Evolutionary conservation across 1,139 yeast species (phyloP).

Genomic region (Blastobotrys ciferrii): DNA sequence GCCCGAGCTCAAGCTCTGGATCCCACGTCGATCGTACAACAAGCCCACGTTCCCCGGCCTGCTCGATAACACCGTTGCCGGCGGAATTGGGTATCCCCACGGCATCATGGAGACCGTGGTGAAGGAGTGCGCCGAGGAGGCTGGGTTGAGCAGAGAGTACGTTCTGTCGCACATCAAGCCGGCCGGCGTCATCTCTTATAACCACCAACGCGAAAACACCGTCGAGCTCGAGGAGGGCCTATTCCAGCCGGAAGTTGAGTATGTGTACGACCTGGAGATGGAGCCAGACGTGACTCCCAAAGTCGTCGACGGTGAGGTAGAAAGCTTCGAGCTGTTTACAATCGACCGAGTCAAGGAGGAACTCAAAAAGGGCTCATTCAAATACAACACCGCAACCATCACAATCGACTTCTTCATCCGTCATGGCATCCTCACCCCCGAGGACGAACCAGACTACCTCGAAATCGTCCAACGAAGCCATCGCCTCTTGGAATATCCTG

Average conservation of each 20-base stretch:
- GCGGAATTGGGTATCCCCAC: slow-evolving; percentile 84
- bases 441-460: slow-evolving; percentile 59
- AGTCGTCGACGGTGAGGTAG: slow-evolving; percentile 87
- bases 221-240: slow-evolving; percentile 47
- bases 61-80: slow-evolving; percentile 93
- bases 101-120: slow-evolving; percentile 73
- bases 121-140: slow-evolving; percentile 90
- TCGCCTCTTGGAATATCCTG: slow-evolving; percentile 43
- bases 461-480: slow-evolving; percentile 62
- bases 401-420: slow-evolving; percentile 81
- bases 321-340: slow-evolving; percentile 61
- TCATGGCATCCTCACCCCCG: slow-evolving; percentile 65
- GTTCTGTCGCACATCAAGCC: slow-evolving; percentile 47
- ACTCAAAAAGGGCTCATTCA: slow-evolving; percentile 59
- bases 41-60: slow-evolving; percentile 88
- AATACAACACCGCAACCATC: slow-evolving; percentile 84
- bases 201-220: slow-evolving; percentile 22
- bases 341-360: slow-evolving; percentile 54
- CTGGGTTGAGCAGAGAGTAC: slow-evolving; percentile 61
- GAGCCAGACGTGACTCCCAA: slow-evolving; percentile 51
- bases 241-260: slow-evolving; percentile 88
- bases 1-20: slow-evolving; percentile 61
- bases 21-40: slow-evolving; percentile 71
- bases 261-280: slow-evolving; percentile 68
- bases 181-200: slow-evolving; percentile 69